Conservation (phyloP, 192 early-diverging fungal genomes). For the Entophlyctis luteolus region DNA sequence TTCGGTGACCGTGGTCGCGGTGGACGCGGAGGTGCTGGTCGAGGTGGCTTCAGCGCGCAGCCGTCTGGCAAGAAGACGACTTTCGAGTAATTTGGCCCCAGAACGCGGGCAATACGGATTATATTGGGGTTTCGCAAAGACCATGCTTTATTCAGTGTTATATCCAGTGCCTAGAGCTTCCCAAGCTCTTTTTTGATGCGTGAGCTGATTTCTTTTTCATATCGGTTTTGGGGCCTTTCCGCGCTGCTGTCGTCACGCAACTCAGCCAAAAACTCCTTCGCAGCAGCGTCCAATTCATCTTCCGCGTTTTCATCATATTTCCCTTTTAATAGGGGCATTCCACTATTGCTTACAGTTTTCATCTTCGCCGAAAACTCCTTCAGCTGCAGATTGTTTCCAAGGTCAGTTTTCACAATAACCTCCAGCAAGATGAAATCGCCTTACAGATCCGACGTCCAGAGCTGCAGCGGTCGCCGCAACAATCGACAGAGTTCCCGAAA, state of each 20-base stretch:
- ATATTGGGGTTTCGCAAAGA: neutral
- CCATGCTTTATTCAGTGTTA: too few relatives aligned
- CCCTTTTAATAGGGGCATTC: conserved; percentile 29
- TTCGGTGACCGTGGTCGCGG: conserved; percentile 44
- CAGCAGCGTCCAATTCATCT: conserved; percentile 30
- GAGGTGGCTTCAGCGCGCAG: too few relatives aligned
- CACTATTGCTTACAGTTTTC: conserved; percentile 14
- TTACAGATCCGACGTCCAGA: conserved; percentile 38
- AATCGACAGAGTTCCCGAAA: conserved; percentile 32
- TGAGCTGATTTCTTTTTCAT: conserved; percentile 5
- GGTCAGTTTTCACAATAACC: too few relatives aligned
- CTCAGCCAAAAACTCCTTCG: conserved; percentile 33
- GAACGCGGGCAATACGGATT: neutral
- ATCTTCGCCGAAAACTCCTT: conserved; percentile 37
- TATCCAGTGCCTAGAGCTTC: too few relatives aligned
- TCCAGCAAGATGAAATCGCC: neutral
- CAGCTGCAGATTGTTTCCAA: conserved; percentile 14
- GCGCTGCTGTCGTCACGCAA: conserved; percentile 24
- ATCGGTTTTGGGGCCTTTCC: conserved; percentile 18
- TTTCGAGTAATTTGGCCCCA: neutral
- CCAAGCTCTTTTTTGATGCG: neutral
- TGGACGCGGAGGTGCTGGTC: conserved; percentile 26
- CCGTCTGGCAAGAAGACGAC: too few relatives aligned
- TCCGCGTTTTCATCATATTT: conserved; percentile 26
- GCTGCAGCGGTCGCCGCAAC: conserved; percentile 34